Base-by-base conservation (phyloP, 2,329 filamentous ascomycete genomes). In the Alternaria brassicae region DNA sequence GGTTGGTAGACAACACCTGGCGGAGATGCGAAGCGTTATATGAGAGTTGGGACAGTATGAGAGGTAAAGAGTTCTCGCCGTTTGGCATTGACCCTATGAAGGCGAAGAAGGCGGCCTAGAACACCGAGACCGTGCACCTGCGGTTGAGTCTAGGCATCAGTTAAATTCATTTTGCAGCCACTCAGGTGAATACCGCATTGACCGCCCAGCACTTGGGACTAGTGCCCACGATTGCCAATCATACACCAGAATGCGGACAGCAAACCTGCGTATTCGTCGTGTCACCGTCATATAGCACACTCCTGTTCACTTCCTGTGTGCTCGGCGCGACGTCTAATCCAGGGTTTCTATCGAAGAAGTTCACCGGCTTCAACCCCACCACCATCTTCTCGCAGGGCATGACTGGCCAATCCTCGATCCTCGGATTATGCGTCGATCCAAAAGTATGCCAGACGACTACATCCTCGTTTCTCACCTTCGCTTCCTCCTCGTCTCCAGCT, bases 371-470 rank as follows among this genome's bases (percentile, higher is more conserved):
- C 54, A 67, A 61, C 6, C 59, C 63, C 1, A 71, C 61, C 7
- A 41, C n/a, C 66, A 72, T 69, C 58, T 56, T 67, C 53, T 75
- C 72, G 41, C 53, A 60, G 1, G 72, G 72, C 72, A 75, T 75
- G 13, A 75, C 68, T 1, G 72, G 71, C 57, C 66, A 75, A 25
- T 74, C 72, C 41, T 75, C 72, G 10, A 70, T 66, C 6, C 71
- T 44, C 10, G 72, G 72, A 49, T 72, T 72, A 36, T 75, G 72
- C 3, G 69, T 73, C 13, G 63, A 66, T 9, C 71, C 71, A 52
- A 73, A 74, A 0, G 70, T 70, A 47, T 72, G 66, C 71, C 72
- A 74, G 3, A 74, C 51, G 5, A 74, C 72, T 15, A 75, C 60
- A 52, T 74, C 72, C 27, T 61, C 59, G 23, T 72, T 62, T 17